A percentile compares a stretch with the other conserved stretches of the same genome.
Evolutionary conservation across 2,329 filamentous ascomycete genomes (phyloP).

Genomic region (Daldinia sp.): DNA sequence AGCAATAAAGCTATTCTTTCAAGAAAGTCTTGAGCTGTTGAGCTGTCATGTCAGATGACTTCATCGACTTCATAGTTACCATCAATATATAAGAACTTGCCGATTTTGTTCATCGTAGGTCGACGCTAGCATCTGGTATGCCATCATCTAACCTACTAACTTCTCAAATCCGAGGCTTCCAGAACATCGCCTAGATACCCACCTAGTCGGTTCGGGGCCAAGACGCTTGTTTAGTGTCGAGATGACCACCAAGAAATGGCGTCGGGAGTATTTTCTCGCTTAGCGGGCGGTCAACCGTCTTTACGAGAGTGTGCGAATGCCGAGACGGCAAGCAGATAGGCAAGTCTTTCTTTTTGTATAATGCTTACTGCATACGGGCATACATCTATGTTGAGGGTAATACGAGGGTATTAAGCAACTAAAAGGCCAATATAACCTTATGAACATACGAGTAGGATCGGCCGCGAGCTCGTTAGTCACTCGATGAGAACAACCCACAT

Average conservation of each 20-base stretch:
- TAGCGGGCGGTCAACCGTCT: background rate
- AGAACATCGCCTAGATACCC: constrained; percentile 11
- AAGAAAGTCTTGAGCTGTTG: background rate
- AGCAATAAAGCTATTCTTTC: constrained; percentile 19
- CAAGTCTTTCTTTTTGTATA: background rate
- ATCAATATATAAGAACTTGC: background rate
- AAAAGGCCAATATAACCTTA: background rate
- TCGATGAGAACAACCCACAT: background rate
- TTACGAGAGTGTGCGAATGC: background rate
- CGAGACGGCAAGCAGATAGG: background rate
- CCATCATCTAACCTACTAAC: no score
- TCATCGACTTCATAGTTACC: constrained; percentile 22
- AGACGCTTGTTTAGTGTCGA: background rate
- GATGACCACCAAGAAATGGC: background rate
- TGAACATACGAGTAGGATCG: background rate
- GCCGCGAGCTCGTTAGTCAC: background rate
- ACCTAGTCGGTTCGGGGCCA: constrained; percentile 1
- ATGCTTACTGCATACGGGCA: background rate
- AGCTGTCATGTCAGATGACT: constrained; percentile 24
- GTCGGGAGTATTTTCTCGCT: background rate
- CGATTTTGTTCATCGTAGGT: background rate
- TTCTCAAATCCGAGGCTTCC: background rate
- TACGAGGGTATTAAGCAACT: background rate
- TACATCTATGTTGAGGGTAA: background rate
- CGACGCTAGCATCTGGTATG: background rate